A percentile compares a stretch with the other conserved stretches of the same genome.
Conservation (phyloP, 345 rosid species). For the Carallia pectinifolia region DNA sequence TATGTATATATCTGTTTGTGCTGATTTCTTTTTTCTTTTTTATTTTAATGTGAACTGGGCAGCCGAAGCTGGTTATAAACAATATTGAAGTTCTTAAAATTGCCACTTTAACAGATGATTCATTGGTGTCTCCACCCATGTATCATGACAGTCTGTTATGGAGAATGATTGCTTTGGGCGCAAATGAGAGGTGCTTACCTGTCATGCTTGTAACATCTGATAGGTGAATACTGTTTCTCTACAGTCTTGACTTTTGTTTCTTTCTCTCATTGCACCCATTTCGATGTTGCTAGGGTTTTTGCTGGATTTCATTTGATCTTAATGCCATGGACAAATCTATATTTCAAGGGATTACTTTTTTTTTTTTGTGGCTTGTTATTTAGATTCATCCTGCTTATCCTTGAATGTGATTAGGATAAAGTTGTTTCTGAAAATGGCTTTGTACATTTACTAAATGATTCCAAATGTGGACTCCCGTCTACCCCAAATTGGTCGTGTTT, state of each 20-base stretch:
- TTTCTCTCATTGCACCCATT: background rate
- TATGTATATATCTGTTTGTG: too few relatives aligned
- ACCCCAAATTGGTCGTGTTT: background rate
- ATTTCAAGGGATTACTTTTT: too few relatives aligned
- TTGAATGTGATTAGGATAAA: too few relatives aligned
- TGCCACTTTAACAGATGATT: constrained; percentile 64
- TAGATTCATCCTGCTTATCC: too few relatives aligned
- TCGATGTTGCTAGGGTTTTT: background rate
- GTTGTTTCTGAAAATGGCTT: too few relatives aligned
- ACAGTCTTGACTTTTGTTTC: constrained; percentile 10
- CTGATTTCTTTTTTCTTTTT: background rate
- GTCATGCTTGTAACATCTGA: constrained; percentile 79
- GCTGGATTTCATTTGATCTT: too few relatives aligned
- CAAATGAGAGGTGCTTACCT: constrained; percentile 77
- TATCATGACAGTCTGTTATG: constrained; percentile 91
- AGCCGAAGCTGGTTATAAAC: constrained; percentile 97
- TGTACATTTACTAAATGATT: background rate
- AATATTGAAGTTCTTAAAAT: constrained; percentile 76
- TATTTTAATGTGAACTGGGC: constrained; percentile 32
- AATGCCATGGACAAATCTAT: too few relatives aligned
- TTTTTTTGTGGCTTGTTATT: too few relatives aligned
- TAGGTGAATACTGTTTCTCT: constrained; percentile 50
- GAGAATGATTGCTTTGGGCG: constrained; percentile 85
- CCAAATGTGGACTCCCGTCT: background rate
- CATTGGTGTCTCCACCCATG: constrained; percentile 55